Evolutionary conservation across 2,329 filamentous ascomycete genomes (phyloP).

Genomic region (Ophiostoma piceae): DNA sequence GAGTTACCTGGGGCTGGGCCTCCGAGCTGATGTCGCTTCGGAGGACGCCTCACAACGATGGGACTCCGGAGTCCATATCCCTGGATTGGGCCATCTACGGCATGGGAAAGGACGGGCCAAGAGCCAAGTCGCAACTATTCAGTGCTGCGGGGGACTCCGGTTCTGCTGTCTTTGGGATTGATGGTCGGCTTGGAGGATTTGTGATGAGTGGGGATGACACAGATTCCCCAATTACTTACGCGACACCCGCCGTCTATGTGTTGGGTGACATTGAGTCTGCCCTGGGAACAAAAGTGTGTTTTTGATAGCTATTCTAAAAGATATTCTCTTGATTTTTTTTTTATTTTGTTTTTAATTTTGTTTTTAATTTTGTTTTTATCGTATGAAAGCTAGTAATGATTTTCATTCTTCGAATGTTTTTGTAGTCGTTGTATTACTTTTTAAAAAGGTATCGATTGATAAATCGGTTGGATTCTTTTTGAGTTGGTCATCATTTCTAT

Average conservation of each 20-base stretch:
- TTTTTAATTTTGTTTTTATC: no score
- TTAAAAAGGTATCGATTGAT: no score
- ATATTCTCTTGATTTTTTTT: no score
- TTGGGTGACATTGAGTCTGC: not conserved
- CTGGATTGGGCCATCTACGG: not conserved
- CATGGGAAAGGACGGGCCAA: not conserved
- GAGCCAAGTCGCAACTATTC: not conserved
- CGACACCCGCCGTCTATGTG: not conserved
- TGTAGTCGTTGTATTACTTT: no score
- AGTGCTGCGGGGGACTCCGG: not conserved
- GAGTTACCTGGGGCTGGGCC: not conserved
- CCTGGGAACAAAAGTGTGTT: not conserved
- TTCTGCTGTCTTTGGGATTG: not conserved
- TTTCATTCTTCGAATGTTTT: no score
- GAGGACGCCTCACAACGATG: not conserved
- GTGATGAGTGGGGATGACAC: no score
- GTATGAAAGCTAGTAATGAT: no score
- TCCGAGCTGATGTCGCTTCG: not conserved
- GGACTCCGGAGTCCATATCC: not conserved
- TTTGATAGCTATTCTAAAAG: no score
- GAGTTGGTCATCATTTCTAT: no score
- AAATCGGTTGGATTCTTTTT: no score
- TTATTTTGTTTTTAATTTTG: no score
- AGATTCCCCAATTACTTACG: no score
- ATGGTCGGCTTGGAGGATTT: not conserved